Percentiles rank a stretch among this genome's conserved stretches.
Evolutionary conservation across 495 filamentous ascomycete genomes (phyloP).

Genomic region (Aspergillus asperescens): DNA sequence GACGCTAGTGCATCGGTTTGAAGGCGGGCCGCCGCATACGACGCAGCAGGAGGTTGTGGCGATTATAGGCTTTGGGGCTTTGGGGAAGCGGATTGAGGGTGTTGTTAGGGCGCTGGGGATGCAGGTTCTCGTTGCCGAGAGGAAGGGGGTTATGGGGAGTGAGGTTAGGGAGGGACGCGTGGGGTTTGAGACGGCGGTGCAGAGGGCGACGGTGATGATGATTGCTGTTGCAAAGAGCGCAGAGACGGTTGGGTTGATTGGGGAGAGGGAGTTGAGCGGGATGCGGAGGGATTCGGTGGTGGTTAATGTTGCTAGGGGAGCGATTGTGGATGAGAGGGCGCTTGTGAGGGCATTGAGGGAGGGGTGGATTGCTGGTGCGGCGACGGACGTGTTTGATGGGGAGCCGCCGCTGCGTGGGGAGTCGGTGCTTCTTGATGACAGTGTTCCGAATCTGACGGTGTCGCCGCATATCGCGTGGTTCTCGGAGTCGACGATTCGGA

Average conservation of each 20-base stretch:
- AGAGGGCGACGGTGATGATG: constrained; percentile 40
- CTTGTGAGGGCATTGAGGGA: constrained; percentile 42
- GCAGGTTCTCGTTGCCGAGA: constrained; percentile 47
- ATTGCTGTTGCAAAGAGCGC: constrained; percentile 39
- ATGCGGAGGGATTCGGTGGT: constrained; percentile 47
- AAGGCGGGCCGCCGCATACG: constrained; percentile 1
- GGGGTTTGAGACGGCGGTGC: constrained; percentile 41
- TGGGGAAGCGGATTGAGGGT: constrained; percentile 39
- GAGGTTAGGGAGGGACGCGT: constrained; percentile 29
- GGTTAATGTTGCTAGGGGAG: constrained; percentile 53
- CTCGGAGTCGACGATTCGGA: constrained; percentile 30
- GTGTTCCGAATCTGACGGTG: constrained; percentile 32
- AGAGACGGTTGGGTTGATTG: constrained; percentile 44
- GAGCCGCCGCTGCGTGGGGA: constrained; percentile 43
- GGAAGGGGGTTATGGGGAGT: constrained; percentile 30
- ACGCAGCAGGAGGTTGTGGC: constrained; percentile 40
- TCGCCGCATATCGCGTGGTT: constrained; percentile 42
- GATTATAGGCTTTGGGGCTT: constrained; percentile 48
- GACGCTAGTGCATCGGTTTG: constrained; percentile 1
- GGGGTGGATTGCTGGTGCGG: constrained; percentile 45
- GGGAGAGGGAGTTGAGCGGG: constrained; percentile 38
- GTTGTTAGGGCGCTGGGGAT: constrained; percentile 40
- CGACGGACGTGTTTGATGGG: constrained; percentile 48
- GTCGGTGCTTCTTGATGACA: constrained; percentile 20
- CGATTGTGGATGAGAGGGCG: constrained; percentile 51